These are phyloP conservation scores for Hypoxylon sp. DNA, from an alignment of 2,329 filamentous ascomycete species.

Conservation along the genomic window DNA sequence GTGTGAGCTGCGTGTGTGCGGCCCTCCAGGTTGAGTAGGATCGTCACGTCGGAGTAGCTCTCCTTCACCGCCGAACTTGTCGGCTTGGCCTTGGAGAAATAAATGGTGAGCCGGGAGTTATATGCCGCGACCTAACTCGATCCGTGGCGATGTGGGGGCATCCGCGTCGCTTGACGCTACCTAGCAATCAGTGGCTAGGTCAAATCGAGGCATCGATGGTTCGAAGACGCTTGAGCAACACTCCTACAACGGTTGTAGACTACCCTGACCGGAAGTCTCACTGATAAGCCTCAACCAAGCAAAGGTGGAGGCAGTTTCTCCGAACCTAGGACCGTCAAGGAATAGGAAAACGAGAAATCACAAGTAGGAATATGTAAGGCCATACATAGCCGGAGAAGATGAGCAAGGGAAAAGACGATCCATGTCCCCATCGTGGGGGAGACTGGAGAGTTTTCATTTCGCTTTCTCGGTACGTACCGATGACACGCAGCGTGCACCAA, in stretches of 20 bases:
- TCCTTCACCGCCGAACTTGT: constrained; percentile 44
- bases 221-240: constrained; percentile 16
- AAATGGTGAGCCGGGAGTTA: constrained; percentile 33
- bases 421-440: constrained; percentile 38
- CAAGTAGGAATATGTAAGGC: constrained; percentile 10
- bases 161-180: constrained; percentile 37
- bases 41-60: constrained; percentile 44
- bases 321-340: constrained; percentile 25
- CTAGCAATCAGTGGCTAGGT: constrained; percentile 41
- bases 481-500: constrained; percentile 24
- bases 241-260: constrained; percentile 8
- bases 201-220: constrained; percentile 34
- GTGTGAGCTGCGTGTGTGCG: constrained; percentile 23
- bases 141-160: constrained; percentile 37
- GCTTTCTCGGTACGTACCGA: constrained; percentile 15
- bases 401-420: constrained; percentile 20
- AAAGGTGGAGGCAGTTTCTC: constrained; percentile 35
- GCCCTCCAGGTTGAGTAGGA: constrained; percentile 42
- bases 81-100: constrained; percentile 37
- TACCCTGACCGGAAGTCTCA: constrained; percentile 21
- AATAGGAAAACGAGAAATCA: constrained; percentile 12
- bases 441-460: constrained; percentile 24
- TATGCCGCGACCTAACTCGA: constrained; percentile 43
- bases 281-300: constrained; percentile 26
- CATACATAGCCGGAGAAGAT: constrained; percentile 24